Conservation (phyloP, 78 protist genomes). For the slime mould (Dictyostelium discoideum) region DNA sequence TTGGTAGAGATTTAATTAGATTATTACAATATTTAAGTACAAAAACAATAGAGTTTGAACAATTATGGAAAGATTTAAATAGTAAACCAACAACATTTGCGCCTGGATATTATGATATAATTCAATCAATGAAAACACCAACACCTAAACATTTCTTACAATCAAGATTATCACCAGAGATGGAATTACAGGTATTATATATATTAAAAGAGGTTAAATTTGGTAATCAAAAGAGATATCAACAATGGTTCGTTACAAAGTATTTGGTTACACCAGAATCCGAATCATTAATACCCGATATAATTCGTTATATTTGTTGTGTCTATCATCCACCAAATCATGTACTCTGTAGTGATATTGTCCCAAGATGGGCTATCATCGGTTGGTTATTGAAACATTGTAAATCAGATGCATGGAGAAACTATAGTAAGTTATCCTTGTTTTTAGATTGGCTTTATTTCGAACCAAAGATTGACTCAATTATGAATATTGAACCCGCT, state of each 20-base stretch:
- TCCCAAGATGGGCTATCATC: conserved; percentile 88
- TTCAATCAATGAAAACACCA: conserved; percentile 36
- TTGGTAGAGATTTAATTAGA: conserved; percentile 85
- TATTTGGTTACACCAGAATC: conserved; percentile 21
- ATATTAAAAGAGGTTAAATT: conserved; percentile 80
- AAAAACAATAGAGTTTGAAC: conserved; percentile 75
- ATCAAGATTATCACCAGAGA: conserved; percentile 71
- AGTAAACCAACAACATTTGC: conserved; percentile 38
- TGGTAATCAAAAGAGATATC: conserved; percentile 89
- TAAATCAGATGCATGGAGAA: conserved; percentile 41
- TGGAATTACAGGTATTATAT: conserved; percentile 83
- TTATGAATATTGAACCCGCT: conserved; percentile 89
- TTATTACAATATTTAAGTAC: conserved; percentile 69
- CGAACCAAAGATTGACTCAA: conserved; percentile 68
- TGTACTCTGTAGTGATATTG: conserved; percentile 73
- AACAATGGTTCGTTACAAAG: conserved; percentile 83
- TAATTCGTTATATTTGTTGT: conserved; percentile 86
- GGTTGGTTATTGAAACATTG: conserved; percentile 84
- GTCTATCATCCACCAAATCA: conserved; percentile 82
- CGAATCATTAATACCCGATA: conserved; percentile 82
- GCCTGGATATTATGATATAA: not conserved
- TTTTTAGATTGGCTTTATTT: conserved; percentile 84
- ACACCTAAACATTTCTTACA: conserved; percentile 83
- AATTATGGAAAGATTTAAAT: conserved; percentile 54
- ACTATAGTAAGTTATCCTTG: conserved; percentile 56